Base-by-base conservation (phyloP, 2,329 filamentous ascomycete species). In the Incumbomyces delicatus region DNA sequence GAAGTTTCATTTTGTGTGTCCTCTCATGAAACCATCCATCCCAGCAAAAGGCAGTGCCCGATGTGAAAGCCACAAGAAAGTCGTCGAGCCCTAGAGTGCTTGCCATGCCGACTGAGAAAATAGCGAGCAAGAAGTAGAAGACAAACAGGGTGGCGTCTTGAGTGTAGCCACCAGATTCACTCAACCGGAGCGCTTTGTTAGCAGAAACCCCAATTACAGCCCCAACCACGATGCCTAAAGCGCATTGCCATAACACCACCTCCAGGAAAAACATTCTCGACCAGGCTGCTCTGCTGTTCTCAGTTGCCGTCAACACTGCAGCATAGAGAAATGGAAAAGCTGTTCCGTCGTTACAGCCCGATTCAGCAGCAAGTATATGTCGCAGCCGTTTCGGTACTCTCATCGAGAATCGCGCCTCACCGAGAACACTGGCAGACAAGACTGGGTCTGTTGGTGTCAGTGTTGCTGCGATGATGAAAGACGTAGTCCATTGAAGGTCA, bases 361-460 rank as follows among this genome's bases (percentile, higher is more conserved):
- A 72, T 53, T 78, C 75, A 0, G 75, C 74, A 14, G 68, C 67
- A 8, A 78, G 62, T 40, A 78, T 59, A 54, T 76, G 64, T 35
- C 69, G 69, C 36, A 78, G 58, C 3, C 74, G 64, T 48, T 66
- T 69, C 0, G 75, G 75, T 1, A 78, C 68, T 12, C 75, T 58
- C 1, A 63, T 63, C 45, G 70, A 73, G 61, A 78, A 78, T 41
- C 68, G 71, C 27, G 69, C 72, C 53, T 76, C 73, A 2, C 68
- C 67, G 11, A 78, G 62, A 1, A 78, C 74, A 17, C 66, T 71
- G 2, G 75, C 71, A 1, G 75, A 72, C 11, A 78, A 62, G 0
- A 78, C 73, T 0, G 75, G 74, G 60, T 78, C 75, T 0, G 75
- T 78, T 1, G 74, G 75, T 0, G 75, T 75, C 1, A 78, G 63